Evolutionary conservation across 2,329 filamentous ascomycete genomes (phyloP), one percentile per base, ranked within the genome.

Genomic region (Fusarium sp.): DNA sequence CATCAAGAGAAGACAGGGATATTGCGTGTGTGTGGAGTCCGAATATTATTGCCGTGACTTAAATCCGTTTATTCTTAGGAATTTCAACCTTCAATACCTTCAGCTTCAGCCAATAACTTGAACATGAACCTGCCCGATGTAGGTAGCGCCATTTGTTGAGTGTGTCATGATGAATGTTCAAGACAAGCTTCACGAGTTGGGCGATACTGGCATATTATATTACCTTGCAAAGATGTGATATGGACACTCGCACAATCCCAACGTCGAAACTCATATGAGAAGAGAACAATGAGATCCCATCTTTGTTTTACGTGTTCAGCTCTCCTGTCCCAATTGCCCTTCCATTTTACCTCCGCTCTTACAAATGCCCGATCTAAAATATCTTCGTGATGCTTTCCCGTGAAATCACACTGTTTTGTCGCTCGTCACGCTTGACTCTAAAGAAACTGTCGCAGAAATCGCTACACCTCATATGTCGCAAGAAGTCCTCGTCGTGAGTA

Each of bases 401-500:
- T 77, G 91, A 88, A 77, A 99, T 98, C 53, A 91, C 87, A 66
- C 92, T 97, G 78, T 97, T 95, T 81, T 97, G 94, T 73, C 87
- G 88, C 72, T 91, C 89, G 75, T 97, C 92, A 51, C 96, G 86
- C 65, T 87, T 91, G 13, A 99, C 92, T 6, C 94, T 89, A 80
- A 92, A 98, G 78, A 97, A 99, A 68, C 90, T 89, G 79, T 98
- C 96, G 68, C 91, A 92, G 76, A 97, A 98, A 71, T 99, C 95
- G 24, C 89, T 90, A 78, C 94, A 97, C 71, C 94, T 90, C 96
- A 99, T 99, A 75, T 94, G 89, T 55, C 91, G 87, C 75, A 99
- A 77, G 75, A 99, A 99, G 75, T 97, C 93, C 81, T 98, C 96
- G 80, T 99, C 96, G 83, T 99, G 96, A 6, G 96, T 99, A 78